These are phyloP conservation scores for Madurella mycetomatis DNA, from an alignment of 2,329 filamentous ascomycete species.

Conservation along the genomic window DNA sequence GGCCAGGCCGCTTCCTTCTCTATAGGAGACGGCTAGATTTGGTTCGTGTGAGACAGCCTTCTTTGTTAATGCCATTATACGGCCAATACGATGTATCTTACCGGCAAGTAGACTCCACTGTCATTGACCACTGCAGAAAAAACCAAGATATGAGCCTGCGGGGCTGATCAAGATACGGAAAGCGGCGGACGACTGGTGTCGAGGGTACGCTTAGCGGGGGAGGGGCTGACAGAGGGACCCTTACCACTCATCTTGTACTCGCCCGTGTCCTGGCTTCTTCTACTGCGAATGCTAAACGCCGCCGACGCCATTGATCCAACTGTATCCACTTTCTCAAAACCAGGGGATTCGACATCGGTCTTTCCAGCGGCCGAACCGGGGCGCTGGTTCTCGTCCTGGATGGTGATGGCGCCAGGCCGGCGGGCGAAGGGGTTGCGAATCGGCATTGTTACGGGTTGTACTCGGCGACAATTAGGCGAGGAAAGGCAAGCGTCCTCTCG, in stretches of 20 bases:
- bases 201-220: background rate
- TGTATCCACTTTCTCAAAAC: conserved; percentile 60
- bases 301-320: conserved; percentile 59
- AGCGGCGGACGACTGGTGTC: background rate
- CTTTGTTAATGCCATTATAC: conserved; percentile 2
- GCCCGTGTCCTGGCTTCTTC: conserved; percentile 58
- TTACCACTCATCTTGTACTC: conserved; percentile 79
- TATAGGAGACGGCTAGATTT: conserved; percentile 71
- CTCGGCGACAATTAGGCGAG: background rate
- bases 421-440: conserved; percentile 70
- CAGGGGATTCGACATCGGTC: conserved; percentile 42
- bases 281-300: conserved; percentile 57
- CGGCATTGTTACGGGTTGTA: conserved; percentile 47
- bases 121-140: conserved; percentile 76
- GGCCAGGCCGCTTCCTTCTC: conserved; percentile 82
- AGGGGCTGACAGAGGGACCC: conserved; percentile 29
- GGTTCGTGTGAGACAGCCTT: conserved; percentile 3
- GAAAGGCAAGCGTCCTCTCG: background rate
- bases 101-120: conserved; percentile 89
- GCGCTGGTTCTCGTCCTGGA: conserved; percentile 51
- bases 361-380: conserved; percentile 33
- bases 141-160: conserved; percentile 7
- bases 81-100: conserved; percentile 41
- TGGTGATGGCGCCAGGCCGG: conserved; percentile 45
- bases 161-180: background rate